These are phyloP conservation scores for Solanum habrochaites DNA, from an alignment of 257 asterid species.

Conservation along the genomic window DNA sequence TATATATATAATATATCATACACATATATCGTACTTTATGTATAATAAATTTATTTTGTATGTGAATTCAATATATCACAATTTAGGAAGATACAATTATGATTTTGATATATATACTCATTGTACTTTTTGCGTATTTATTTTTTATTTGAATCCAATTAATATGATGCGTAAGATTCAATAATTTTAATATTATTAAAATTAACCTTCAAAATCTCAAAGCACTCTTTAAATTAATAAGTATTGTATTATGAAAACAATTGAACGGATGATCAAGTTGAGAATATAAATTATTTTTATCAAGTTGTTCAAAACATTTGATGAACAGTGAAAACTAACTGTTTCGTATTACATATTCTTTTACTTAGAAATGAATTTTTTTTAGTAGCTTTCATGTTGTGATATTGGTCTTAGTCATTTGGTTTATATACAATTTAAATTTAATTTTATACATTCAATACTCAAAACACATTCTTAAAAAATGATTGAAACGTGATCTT, in stretches of 20 bases:
- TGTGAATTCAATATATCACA: too few relatives aligned
- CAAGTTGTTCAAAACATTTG: not conserved
- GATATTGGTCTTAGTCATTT: not conserved
- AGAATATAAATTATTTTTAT: not conserved
- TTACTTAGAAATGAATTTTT: not conserved
- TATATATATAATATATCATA: too few relatives aligned
- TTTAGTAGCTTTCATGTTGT: not conserved
- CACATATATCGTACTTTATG: too few relatives aligned
- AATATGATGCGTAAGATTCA: too few relatives aligned
- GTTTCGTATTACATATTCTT: not conserved
- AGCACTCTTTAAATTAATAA: too few relatives aligned
- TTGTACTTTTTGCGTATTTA: too few relatives aligned
- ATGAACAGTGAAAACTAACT: not conserved
- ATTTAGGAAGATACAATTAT: too few relatives aligned
- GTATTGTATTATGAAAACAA: not conserved
- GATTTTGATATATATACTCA: too few relatives aligned
- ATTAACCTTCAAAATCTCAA: too few relatives aligned
- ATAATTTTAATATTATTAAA: too few relatives aligned
- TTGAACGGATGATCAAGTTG: not conserved
- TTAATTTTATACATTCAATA: not conserved
- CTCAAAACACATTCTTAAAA: not conserved
- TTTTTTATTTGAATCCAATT: too few relatives aligned
- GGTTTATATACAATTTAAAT: not conserved
- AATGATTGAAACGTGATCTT: not conserved
- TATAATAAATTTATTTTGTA: too few relatives aligned